phyloP scores from a whole-genome alignment of 1,139 yeast species.

The Sugiyamaella japonica region DNA sequence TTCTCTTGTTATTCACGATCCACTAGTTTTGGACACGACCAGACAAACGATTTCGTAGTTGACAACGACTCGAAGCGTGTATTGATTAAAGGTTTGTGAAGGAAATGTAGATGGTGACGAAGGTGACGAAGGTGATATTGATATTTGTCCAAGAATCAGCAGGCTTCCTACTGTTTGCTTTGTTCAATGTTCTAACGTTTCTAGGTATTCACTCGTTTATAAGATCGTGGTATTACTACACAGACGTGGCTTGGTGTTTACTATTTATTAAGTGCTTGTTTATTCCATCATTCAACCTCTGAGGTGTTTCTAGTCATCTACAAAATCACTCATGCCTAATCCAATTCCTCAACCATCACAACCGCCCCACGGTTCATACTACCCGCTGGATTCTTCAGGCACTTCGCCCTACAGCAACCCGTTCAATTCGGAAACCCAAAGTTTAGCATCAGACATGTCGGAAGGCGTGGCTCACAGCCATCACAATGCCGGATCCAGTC shows the following conservation, averaged over 20 bases:
- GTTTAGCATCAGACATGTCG: slow-evolving; percentile 29
- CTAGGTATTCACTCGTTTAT: background rate
- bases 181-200: background rate
- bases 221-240: background rate
- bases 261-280: background rate
- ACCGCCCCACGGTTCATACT: slow-evolving; percentile 9
- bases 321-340: background rate
- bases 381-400: slow-evolving; percentile 7
- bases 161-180: background rate
- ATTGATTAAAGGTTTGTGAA: background rate
- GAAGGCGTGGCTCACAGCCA: slow-evolving; percentile 16
- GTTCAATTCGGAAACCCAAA: slow-evolving; percentile 33
- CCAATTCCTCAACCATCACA: slow-evolving; percentile 2
- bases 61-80: background rate
- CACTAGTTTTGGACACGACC: no score
- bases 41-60: no score
- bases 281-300: background rate
- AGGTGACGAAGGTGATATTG: no score
- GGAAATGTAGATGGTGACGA: background rate
- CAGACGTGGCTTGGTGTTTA: no score
- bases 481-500: slow-evolving; percentile 7
- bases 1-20: no score
- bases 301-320: background rate
- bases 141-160: no score
- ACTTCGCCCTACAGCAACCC: slow-evolving; percentile 34